Conservation (phyloP, 148 eudicot genomes). For the Rhododendron kiyosumense region DNA sequence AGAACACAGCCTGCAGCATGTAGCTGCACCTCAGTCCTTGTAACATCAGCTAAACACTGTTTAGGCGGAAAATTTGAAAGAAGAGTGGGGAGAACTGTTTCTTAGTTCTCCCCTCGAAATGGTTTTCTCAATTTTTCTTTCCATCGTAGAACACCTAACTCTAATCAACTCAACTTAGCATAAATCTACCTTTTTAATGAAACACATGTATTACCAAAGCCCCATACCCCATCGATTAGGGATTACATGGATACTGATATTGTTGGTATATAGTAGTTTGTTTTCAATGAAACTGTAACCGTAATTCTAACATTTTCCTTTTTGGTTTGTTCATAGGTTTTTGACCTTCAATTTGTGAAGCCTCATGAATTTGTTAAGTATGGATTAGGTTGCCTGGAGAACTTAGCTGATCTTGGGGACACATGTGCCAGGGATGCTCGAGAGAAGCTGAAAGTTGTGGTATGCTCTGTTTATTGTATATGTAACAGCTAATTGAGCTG, state of each 20-base stretch:
- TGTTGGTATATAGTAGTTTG: neutral
- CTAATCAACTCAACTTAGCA: neutral
- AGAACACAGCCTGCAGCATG: neutral
- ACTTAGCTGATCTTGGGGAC: constrained; percentile 60
- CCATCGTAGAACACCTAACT: neutral
- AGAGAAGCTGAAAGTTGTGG: constrained; percentile 76
- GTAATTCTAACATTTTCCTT: neutral
- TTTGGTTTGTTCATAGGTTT: constrained; percentile 41
- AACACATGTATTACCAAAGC: neutral
- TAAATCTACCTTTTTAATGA: neutral
- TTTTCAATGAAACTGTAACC: neutral
- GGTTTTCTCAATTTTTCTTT: neutral
- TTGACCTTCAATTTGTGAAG: constrained; percentile 67
- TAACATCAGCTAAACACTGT: neutral
- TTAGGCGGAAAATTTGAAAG: neutral
- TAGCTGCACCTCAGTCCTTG: too few species aligned
- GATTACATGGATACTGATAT: neutral
- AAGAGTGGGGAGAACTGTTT: neutral
- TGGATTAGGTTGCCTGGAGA: constrained; percentile 86
- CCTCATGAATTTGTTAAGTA: constrained; percentile 69
- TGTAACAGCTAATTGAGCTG: neutral
- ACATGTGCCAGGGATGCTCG: constrained; percentile 60
- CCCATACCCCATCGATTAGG: neutral
- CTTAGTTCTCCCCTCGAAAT: neutral
- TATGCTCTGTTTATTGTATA: constrained; percentile 22